Evolutionary conservation across 768 basidiomycete species (phyloP), one percentile per base, ranked within the genome.

Genomic region (Mrakia frigida): DNA sequence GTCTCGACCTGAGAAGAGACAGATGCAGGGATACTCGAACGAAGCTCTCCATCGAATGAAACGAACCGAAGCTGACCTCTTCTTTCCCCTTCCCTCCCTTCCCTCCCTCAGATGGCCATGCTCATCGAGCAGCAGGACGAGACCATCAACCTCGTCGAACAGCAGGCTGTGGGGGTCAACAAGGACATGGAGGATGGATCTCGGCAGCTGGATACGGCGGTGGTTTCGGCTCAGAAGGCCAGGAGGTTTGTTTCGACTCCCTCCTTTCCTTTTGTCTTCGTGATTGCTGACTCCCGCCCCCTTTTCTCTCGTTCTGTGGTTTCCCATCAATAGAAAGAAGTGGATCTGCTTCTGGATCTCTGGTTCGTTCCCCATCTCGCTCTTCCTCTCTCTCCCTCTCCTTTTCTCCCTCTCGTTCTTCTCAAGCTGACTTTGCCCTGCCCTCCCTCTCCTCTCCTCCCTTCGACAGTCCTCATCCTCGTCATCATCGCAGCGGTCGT

Each of bases 121-220:
- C 82, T 94, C 35, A 88, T 94, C 13, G 86, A 89, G 61, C 90
- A 92, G 83, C 93, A 97, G 82, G 89, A 95, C 68, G 90, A 92
- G 76, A 86, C 87, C 4, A 88, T 96, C 74, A 84, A 86, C 52
- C 84, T 83, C 33, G 87, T 93, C 69, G 89, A 94, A 80, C 84
- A 83, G 14, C 87, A 87, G 73, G 91, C 92, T 9, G 80, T 81
- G 25, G 85, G 86, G 33, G 91, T 91, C 16, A 88, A 91, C 80
- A 84, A 83, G 18, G 89, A 95, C 80, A 90, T 91, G 28, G 87
- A 88, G 80, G 87, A 85, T 74, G 93, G 90, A 77, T 84, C 93
- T 71, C 86, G 87, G 78, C 91, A 97, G 82, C 92, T 93, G 0
- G 89, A 91, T 67, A 92, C 91, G 81, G 96, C 95, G 10, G 91